Percentiles rank a stretch among this genome's conserved stretches.
phyloP scores from a whole-genome alignment of 345 rosid species.

The Arabidopsis suecica region DNA sequence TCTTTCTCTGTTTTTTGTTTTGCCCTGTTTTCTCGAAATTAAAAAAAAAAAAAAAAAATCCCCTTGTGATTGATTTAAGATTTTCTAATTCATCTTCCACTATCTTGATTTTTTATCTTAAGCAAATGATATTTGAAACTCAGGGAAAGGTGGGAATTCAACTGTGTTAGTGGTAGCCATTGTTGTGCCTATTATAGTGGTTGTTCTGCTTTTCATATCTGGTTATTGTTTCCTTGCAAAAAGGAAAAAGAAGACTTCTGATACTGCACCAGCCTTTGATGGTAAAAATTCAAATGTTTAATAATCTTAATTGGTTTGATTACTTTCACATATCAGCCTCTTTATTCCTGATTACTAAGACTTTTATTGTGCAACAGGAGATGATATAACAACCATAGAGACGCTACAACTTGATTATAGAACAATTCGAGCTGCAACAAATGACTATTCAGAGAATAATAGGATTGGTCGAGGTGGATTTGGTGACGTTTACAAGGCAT shows the following conservation, averaged over 20 bases:
- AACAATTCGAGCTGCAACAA: constrained; percentile 54
- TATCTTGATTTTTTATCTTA: neutral
- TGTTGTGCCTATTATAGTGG: constrained; percentile 39
- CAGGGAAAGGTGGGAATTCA: constrained; percentile 45
- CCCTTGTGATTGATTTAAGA: no score
- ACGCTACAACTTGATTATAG: constrained; percentile 55
- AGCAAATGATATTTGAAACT: neutral
- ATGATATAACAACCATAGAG: constrained; percentile 47
- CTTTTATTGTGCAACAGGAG: constrained; percentile 37
- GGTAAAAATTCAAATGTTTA: constrained; percentile 30
- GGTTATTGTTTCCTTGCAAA: constrained; percentile 46
- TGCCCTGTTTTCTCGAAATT: neutral
- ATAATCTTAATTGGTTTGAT: neutral
- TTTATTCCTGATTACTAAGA: no score
- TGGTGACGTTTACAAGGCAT: constrained; percentile 73
- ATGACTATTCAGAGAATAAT: constrained; percentile 51
- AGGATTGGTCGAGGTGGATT: constrained; percentile 75
- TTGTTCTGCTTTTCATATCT: constrained; percentile 36
- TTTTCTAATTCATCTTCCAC: no score
- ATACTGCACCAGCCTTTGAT: constrained; percentile 25
- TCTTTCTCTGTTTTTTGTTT: neutral
- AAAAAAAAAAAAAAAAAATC: no score
- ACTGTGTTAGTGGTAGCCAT: constrained; percentile 39
- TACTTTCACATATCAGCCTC: no score
- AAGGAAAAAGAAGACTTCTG: constrained; percentile 41